Evolutionary conservation across 2,329 filamentous ascomycete species (phyloP).

Genomic region (Tolypocladium inflatum): DNA sequence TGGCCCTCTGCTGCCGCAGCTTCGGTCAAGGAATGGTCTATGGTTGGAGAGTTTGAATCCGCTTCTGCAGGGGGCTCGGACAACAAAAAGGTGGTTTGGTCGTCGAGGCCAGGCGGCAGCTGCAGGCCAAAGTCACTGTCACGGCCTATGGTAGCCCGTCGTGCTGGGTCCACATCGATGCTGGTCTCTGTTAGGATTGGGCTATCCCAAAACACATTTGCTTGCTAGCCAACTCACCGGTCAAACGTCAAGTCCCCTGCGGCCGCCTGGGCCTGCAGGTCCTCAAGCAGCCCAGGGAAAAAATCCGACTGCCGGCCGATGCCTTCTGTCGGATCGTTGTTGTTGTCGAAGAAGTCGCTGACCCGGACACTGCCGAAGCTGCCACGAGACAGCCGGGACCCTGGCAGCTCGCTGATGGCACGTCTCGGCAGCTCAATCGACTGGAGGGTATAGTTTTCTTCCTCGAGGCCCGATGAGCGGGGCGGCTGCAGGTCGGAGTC

Average conservation of each 20-base stretch:
- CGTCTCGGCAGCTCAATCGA: conserved; percentile 52
- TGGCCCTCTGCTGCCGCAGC: conserved; percentile 9
- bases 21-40: conserved; percentile 10
- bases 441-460: conserved; percentile 48
- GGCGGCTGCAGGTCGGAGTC: conserved; percentile 44
- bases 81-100: conserved; percentile 43
- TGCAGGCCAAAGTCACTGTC: conserved; percentile 44
- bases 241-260: conserved; percentile 33
- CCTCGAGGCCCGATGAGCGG: conserved; percentile 43
- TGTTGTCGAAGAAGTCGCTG: conserved; percentile 39
- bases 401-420: conserved; percentile 34
- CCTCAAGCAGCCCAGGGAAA: conserved; percentile 38
- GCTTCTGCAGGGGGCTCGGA: conserved; percentile 17
- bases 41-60: conserved; percentile 6
- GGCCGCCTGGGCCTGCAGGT: conserved; percentile 28
- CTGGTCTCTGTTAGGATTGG: conserved; percentile 6
- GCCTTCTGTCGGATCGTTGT: conserved; percentile 27
- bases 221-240: conserved; percentile 19
- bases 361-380: conserved; percentile 43
- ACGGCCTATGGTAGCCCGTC: conserved; percentile 29
- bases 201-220: too few relatives aligned
- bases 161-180: conserved; percentile 30
- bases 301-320: conserved; percentile 39
- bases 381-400: conserved; percentile 37
- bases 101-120: conserved; percentile 35